Evolutionary conservation across 805 yeast genomes (phyloP).

Genomic region (Candida tallmaniae): DNA sequence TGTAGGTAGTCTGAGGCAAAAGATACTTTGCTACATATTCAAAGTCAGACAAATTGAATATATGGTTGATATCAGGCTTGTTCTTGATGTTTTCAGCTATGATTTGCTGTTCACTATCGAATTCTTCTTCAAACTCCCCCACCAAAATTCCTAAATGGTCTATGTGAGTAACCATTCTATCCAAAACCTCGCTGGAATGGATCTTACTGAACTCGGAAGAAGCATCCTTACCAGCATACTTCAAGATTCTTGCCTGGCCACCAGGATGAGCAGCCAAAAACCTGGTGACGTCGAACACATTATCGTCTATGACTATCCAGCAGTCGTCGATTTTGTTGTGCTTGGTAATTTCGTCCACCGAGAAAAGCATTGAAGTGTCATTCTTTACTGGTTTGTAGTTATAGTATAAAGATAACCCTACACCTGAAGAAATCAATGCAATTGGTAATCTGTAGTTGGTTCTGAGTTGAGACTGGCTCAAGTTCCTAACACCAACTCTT

Average conservation of each 20-base stretch:
- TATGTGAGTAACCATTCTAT: slow-evolving; percentile 11
- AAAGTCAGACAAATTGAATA: slow-evolving; percentile 33
- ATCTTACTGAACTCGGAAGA: slow-evolving; percentile 35
- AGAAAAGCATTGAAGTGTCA: too few relatives aligned
- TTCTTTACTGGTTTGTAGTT: too few relatives aligned
- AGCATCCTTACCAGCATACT: slow-evolving; percentile 61
- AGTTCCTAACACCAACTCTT: too few relatives aligned
- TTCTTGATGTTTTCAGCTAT: slow-evolving; percentile 5
- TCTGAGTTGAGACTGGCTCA: too few relatives aligned
- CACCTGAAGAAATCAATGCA: too few relatives aligned
- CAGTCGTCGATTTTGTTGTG: slow-evolving; percentile 13
- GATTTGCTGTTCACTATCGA: slow-evolving; percentile 5
- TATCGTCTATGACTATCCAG: slow-evolving; percentile 32
- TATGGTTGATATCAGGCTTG: slow-evolving; percentile 8
- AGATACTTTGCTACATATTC: slow-evolving; percentile 33
- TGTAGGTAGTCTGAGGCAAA: slow-evolving; percentile 28
- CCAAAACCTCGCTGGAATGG: slow-evolving; percentile 25
- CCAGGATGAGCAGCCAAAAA: slow-evolving; percentile 48
- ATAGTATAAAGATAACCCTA: too few relatives aligned
- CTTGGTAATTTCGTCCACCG: slow-evolving; percentile 14
- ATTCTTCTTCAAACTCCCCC: slow-evolving; percentile 9
- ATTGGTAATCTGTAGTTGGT: too few relatives aligned
- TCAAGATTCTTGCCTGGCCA: slow-evolving; percentile 41
- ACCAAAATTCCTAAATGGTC: slow-evolving; percentile 10
- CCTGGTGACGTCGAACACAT: slow-evolving; percentile 33